Conservation (phyloP, 306 rosid species). For the Leucaena leucocephala region DNA sequence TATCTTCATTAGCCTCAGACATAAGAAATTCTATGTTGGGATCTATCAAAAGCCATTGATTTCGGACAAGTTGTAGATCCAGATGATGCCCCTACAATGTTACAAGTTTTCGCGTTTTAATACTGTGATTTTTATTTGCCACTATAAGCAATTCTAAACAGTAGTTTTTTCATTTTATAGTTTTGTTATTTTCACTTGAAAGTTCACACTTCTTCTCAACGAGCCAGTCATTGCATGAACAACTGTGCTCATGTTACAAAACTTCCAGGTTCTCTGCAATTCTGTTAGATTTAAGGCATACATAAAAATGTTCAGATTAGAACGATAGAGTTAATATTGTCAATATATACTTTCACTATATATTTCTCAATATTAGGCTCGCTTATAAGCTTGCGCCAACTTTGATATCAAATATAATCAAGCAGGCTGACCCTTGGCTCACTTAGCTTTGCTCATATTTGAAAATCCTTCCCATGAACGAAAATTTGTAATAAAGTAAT, state of each 20-base stretch:
- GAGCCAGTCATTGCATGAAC: not conserved
- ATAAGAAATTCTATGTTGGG: conserved; percentile 78
- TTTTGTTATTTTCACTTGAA: conserved; percentile 1
- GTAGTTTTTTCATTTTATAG: not conserved
- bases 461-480: conserved; percentile 32
- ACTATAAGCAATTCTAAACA: not conserved
- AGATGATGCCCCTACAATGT: conserved; percentile 80
- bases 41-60: conserved; percentile 89
- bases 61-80: conserved; percentile 86
- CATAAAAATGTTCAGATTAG: not conserved
- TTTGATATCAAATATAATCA: conserved; percentile 4
- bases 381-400: not conserved
- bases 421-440: conserved; percentile 3
- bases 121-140: not conserved
- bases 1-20: conserved; percentile 87
- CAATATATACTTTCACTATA: not conserved
- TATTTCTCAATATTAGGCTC: not conserved
- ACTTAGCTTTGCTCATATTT: not conserved
- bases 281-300: not conserved
- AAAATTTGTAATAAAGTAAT: conserved; percentile 15
- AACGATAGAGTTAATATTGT: not conserved
- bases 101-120: conserved; percentile 27
- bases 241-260: not conserved
- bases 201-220: conserved; percentile 13
- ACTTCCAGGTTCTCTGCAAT: conserved; percentile 1